Evolutionary conservation across 1,139 yeast genomes (phyloP).

Genomic region (Suhomyces panamericanus): DNA sequence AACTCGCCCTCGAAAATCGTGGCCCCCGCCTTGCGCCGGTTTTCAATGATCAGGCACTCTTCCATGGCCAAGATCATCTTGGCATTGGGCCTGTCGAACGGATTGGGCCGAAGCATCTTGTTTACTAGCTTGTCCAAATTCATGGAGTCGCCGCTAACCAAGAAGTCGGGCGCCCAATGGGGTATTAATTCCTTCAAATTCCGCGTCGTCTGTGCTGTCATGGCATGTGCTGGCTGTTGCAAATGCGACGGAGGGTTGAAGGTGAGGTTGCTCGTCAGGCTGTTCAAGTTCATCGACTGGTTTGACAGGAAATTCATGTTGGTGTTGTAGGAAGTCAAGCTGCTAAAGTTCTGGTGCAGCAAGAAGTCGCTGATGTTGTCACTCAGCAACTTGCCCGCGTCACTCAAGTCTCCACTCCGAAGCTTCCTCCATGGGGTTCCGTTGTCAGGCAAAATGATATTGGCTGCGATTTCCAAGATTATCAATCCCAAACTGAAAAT

Average conservation of each 20-base stretch:
- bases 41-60: constrained; percentile 79
- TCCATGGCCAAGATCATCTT: constrained; percentile 61
- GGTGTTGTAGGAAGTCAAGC: constrained; percentile 36
- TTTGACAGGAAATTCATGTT: constrained; percentile 13
- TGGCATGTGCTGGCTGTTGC: constrained; percentile 10
- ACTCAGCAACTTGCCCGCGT: constrained; percentile 83
- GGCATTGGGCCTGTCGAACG: constrained; percentile 81
- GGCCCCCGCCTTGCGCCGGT: constrained; percentile 89
- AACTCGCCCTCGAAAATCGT: constrained; percentile 94
- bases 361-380: constrained; percentile 50
- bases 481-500: constrained; percentile 89
- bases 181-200: constrained; percentile 45
- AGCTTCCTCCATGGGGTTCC: constrained; percentile 97
- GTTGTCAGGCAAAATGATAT: constrained; percentile 90
- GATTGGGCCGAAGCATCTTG: constrained; percentile 89
- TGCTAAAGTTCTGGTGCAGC: constrained; percentile 40
- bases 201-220: constrained; percentile 17
- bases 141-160: constrained; percentile 65
- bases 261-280: constrained; percentile 10
- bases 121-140: constrained; percentile 78
- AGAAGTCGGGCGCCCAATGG: constrained; percentile 81
- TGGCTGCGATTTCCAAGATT: constrained; percentile 94
- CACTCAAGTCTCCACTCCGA: constrained; percentile 92
- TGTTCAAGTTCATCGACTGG: constrained; percentile 12
- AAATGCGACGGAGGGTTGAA: constrained; percentile 10